Evolutionary conservation across 2,329 filamentous ascomycete species (phyloP).

Genomic region (Dissoconium aciculare): DNA sequence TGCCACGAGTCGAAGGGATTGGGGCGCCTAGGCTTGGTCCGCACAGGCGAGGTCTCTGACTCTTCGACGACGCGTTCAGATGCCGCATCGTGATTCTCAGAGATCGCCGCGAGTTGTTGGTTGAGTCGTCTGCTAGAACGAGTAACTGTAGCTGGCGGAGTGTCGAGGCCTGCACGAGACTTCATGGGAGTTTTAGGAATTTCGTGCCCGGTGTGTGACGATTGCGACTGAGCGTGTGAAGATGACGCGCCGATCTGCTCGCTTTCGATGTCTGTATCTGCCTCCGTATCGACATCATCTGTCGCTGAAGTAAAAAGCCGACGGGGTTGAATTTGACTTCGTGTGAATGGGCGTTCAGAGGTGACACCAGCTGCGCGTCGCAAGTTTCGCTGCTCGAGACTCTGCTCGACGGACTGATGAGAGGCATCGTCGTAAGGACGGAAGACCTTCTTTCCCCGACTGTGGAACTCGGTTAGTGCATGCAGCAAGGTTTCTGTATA

Average conservation of each 20-base stretch:
- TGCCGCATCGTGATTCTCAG: slow-evolving; percentile 1
- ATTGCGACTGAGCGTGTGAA: not conserved
- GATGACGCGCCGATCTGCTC: no score
- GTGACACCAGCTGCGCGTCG: slow-evolving; percentile 26
- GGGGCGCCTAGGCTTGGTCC: slow-evolving; percentile 19
- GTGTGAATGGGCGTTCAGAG: slow-evolving; percentile 41
- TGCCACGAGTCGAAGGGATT: slow-evolving; percentile 56
- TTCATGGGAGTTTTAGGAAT: not conserved
- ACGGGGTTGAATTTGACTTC: slow-evolving; percentile 56
- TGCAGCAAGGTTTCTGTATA: no score
- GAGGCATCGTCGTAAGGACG: slow-evolving; percentile 43
- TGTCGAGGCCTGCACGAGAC: not conserved
- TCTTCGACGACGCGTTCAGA: slow-evolving; percentile 1
- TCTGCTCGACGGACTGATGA: not conserved
- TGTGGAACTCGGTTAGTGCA: slow-evolving; percentile 27
- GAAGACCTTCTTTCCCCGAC: slow-evolving; percentile 67
- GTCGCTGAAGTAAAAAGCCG: slow-evolving; percentile 47
- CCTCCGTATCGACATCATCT: slow-evolving; percentile 28
- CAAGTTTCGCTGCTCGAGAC: slow-evolving; percentile 15
- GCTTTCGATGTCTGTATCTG: slow-evolving; percentile 38
- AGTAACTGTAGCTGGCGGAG: not conserved
- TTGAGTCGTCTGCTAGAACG: not conserved
- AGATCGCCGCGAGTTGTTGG: not conserved
- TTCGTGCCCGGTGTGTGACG: not conserved
- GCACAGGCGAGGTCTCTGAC: slow-evolving; percentile 6